These are phyloP conservation scores for Yarrowia sp. DNA, from an alignment of 805 yeast species.

Conservation along the genomic window DNA sequence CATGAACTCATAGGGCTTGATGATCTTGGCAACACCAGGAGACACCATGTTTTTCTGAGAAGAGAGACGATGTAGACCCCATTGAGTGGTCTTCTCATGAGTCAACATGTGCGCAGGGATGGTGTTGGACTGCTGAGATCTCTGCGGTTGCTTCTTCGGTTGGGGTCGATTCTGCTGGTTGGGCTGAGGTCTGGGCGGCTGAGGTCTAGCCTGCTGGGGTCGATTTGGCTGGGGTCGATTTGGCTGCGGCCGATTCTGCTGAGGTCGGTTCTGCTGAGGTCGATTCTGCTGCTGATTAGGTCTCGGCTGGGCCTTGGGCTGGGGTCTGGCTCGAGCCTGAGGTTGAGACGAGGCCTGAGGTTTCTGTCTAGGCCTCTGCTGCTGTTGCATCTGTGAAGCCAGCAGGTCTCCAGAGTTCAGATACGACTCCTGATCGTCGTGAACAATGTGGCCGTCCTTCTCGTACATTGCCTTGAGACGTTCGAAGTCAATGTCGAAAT, in stretches of 20 bases:
- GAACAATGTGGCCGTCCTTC: not conserved
- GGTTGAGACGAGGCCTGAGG: not conserved
- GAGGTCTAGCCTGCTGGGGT: not conserved
- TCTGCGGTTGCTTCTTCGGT: not conserved
- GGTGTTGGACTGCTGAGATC: not conserved
- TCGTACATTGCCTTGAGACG: slow-evolving; percentile 5
- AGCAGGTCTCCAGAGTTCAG: not conserved
- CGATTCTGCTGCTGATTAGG: not conserved
- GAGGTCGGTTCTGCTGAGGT: not conserved
- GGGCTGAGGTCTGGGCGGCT: not conserved
- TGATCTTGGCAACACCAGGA: slow-evolving; percentile 58
- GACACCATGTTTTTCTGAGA: slow-evolving; percentile 61
- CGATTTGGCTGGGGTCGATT: not conserved
- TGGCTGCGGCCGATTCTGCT: not conserved
- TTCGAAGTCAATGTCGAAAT: not conserved
- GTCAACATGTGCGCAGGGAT: slow-evolving; percentile 45
- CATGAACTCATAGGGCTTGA: slow-evolving; percentile 68
- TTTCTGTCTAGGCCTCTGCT: not conserved
- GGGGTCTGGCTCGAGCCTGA: not conserved
- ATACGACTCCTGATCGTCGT: not conserved
- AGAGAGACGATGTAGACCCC: slow-evolving; percentile 93
- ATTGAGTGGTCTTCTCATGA: slow-evolving; percentile 57
- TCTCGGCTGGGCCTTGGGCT: not conserved
- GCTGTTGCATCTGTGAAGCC: slow-evolving; percentile 9
- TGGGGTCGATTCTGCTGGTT: not conserved